Base-by-base conservation (phyloP, 202 grass and related monocot genomes). In the Brachypodium distachyon region DNA sequence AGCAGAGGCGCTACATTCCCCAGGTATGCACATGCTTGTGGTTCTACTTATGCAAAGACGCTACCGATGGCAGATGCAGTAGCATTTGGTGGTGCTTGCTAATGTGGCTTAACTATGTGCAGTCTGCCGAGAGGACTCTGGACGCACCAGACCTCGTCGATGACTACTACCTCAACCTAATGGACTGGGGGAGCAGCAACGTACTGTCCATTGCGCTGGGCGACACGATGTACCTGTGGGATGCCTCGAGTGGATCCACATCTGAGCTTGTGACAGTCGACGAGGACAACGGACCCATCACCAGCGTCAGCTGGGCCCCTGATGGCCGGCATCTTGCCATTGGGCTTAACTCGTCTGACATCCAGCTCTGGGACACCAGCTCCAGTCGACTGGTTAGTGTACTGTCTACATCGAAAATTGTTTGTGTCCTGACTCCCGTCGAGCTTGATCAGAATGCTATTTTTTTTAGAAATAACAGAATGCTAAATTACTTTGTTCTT, bases 141-240 rank as follows among this genome's bases (percentile, higher is more conserved):
- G 90, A 97, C 65, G 90, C 88, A 33, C 93, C 90, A 3, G 93
- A 93, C 11, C 88, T 97, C 53, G 81, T 93, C 6, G 90, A 97
- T 23, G 90, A 97, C 71, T 97, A 93, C 86, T 91, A 97, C 63
- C 81, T 97, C 43, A 97, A 97, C 80, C 81, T 97, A 8, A 81
- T 97, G 0, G 93, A 97, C 60, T 97, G 93, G 93, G 93, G 93
- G 55, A 91, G 87, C 81, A 88, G 40, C 70, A 97, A 97, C 26
- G 77, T 97, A 23, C 31, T 97, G 67, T 93, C 90, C 61, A 97
- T 97, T 51, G 93, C 90, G 16, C 54, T 97, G 48, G 71, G 88
- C 43, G 89, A 91, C 75, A 91, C 94, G 0, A 82, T 91, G 58
- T 93, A 97, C 69, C 56, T 91, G 53, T 97, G 94, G 94, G 41